Evolutionary conservation across 163 green algal genomes (phyloP).

Genomic region (Volvox carteri): DNA sequence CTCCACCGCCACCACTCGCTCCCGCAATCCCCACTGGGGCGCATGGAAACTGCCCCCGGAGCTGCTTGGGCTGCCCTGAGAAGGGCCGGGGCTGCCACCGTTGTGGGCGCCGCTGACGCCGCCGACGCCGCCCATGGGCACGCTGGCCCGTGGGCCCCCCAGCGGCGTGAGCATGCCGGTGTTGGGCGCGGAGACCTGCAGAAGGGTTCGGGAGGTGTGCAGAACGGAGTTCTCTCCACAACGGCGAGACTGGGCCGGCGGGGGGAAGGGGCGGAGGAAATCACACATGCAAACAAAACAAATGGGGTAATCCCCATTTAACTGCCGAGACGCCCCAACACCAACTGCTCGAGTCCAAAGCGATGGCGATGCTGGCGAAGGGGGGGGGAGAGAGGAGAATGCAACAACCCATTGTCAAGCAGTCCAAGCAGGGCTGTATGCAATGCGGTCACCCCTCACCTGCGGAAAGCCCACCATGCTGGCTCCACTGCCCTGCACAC

Average conservation of each 20-base stretch:
- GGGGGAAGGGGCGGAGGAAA: too few species aligned
- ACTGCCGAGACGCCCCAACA: too few species aligned
- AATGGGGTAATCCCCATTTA: too few species aligned
- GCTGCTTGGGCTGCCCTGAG: not conserved
- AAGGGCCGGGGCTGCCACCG: constrained; percentile 8
- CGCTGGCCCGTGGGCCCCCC: not conserved
- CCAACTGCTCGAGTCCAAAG: too few species aligned
- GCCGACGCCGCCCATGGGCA: not conserved
- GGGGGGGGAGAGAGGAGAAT: too few species aligned
- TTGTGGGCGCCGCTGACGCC: not conserved
- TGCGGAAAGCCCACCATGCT: constrained; percentile 37
- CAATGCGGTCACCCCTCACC: too few species aligned
- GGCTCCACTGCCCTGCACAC: constrained; percentile 26
- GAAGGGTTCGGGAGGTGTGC: not conserved
- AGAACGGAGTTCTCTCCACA: too few species aligned
- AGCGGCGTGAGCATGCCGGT: constrained; percentile 47
- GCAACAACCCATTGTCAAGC: too few species aligned
- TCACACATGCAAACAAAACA: too few species aligned
- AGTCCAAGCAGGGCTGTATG: too few species aligned
- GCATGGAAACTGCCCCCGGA: not conserved
- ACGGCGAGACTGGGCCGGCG: too few species aligned
- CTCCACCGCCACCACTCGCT: constrained; percentile 67
- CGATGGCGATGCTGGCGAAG: too few species aligned
- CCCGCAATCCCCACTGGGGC: constrained; percentile 46
- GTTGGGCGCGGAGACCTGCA: constrained; percentile 24